Base-by-base conservation (phyloP, 2,329 filamentous ascomycete genomes). In the Colletotrichum viniferum region DNA sequence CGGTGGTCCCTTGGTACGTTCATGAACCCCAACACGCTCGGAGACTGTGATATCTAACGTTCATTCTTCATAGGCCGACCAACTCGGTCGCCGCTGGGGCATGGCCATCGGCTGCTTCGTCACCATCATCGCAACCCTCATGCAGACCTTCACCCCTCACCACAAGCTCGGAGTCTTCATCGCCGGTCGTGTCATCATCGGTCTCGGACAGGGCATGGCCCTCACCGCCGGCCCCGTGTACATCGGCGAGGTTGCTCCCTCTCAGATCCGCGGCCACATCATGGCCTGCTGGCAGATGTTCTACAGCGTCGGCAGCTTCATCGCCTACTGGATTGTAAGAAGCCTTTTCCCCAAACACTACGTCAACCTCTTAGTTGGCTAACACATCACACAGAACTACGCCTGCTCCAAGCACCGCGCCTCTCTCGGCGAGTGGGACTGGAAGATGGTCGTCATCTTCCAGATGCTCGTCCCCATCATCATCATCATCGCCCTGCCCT, bases 391-490 rank as follows among this genome's bases (percentile, higher is more conserved):
- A 13, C 8, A 43, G 12, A 58, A 69, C 81, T 94, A 89, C 78
- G 92, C 89, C 18, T 91, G 90, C 81, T 87, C 88, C 43, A 86
- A 91, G 79, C 85, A 93, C 82, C 85, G 86, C 58, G 78, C 84
- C 56, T 85, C 78, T 56, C 88, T 94, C 7, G 93, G 93, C 52
- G 87, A 95, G 78, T 94, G 93, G 93, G 92, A 94, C 83, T 94
- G 93, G 93, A 91, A 90, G 79, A 90, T 94, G 86, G 91, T 94
- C 16, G 90, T 94, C 77, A 91, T 95, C 77, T 94, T 94, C 87
- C 93, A 95, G 84, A 86, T 94, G 64, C 82, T 95, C n/a, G 88
- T 94, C 28, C 93, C 93, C 2, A 77, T 88, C 66, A 79, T 94
- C 74, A 92, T 95, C 81, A 84, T 94, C 26, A 77, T 83, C 5